Evolutionary conservation across 2,329 filamentous ascomycete species (phyloP), one percentile per base, ranked within the genome.

Genomic region (Catunica adiposa): DNA sequence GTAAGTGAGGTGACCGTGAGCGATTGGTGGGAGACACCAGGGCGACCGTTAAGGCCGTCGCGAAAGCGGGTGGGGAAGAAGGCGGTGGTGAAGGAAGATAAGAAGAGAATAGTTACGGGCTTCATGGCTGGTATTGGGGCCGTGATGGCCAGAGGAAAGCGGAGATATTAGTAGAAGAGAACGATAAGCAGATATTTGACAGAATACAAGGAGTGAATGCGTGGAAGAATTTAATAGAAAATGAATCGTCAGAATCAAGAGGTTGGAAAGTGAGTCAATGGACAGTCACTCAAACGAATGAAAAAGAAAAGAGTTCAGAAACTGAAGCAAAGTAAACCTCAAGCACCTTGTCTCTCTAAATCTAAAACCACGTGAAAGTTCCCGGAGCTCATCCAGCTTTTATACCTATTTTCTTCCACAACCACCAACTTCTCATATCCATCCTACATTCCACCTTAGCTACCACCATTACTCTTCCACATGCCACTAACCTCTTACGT

Each of bases 21-120:
- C 11, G 56, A 47, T 51, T 59, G 59, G 46, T 61, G 60, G 4
- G 59, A 60, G 11, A 51, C 55, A 3, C 60, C 59, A 1, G 60
- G 58, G 34, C 51, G 55, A 25, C 38, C 53, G 34, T 54, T 38
- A 7, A 61, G 57, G 29, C 57, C 54, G 46, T 58, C 53, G 48
- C 58, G 58, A 47, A 59, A 60, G 26, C 55, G 58, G 31, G 58
- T 61, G 0, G 60, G 60, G 37, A 57, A 60, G 53, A 61, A 61
- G 47, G 58, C 58, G 1, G 48, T 25, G 6, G 47, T 34, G 22
- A 58, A 23, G 9, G 53, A 31, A 15, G 50, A 15, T 4, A 55
- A 40, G 2, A 17, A 20, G 5, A 58, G 53, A 25, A 58, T 20
- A n/a, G 23, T 15, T 4, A 47, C 14, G 22, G 38, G 25, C 37